These are phyloP conservation scores for Hermanozyma aechmeae DNA, from an alignment of 805 yeast genomes.

Conservation along the genomic window DNA sequence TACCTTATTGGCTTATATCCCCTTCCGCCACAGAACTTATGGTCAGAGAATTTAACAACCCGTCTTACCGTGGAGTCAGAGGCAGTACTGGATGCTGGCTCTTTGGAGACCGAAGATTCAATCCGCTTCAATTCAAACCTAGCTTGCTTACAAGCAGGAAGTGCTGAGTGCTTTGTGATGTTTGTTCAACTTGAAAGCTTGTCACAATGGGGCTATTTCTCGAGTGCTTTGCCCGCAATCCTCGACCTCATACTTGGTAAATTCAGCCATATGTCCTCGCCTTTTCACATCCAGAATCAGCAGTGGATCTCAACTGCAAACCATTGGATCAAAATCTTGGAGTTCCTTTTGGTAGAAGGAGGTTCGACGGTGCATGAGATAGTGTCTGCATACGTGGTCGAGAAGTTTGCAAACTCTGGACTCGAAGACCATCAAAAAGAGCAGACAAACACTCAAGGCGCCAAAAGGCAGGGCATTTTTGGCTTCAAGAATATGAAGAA, in stretches of 20 bases:
- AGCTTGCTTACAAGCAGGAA: conserved; percentile 19
- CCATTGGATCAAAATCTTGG: conserved; percentile 21
- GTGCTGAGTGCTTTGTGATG: conserved; percentile 23
- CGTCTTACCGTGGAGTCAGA: conserved; percentile 13
- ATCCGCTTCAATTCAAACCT: conserved; percentile 12
- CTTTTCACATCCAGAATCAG: conserved; percentile 21
- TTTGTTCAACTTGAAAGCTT: conserved; percentile 32
- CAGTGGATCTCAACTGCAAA: conserved; percentile 20
- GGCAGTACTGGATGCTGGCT: conserved; percentile 4
- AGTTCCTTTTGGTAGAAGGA: conserved; percentile 23
- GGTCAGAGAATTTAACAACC: conserved; percentile 16
- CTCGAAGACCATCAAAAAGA: too few relatives aligned
- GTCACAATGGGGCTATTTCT: conserved; percentile 27
- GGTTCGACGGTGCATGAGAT: conserved; percentile 31
- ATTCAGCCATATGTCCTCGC: conserved; percentile 16
- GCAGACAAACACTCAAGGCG: too few relatives aligned
- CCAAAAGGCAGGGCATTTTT: not conserved
- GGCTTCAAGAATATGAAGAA: too few relatives aligned
- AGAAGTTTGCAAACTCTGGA: conserved; percentile 17
- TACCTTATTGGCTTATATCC: conserved; percentile 23
- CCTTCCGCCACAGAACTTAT: conserved; percentile 20
- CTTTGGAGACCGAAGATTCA: conserved; percentile 18
- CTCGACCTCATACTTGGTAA: conserved; percentile 21
- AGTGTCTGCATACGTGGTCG: conserved; percentile 19
- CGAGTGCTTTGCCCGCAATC: conserved; percentile 16